Conservation (phyloP, 371 early-diverging fungal species). For the Mortierella sp. region DNA sequence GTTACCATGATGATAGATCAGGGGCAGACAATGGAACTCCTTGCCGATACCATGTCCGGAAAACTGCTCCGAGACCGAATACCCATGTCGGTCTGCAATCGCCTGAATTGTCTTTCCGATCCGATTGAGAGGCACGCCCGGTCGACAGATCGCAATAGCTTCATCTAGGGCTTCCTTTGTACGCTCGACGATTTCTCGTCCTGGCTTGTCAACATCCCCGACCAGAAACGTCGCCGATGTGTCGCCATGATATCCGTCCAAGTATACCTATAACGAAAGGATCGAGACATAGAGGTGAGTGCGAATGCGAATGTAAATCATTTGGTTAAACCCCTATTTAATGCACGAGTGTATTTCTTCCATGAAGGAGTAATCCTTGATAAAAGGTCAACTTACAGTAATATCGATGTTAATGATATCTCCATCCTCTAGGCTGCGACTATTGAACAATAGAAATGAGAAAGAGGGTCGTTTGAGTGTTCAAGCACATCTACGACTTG, state of each 20-base stretch:
- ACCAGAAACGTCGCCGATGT: constrained; percentile 88
- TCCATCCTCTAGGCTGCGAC: constrained; percentile 79
- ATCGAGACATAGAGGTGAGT: neutral
- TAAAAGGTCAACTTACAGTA: constrained; percentile 65
- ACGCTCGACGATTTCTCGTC: constrained; percentile 72
- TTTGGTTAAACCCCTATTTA: too few relatives aligned
- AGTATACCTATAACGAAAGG: constrained; percentile 66
- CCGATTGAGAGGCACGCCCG: constrained; percentile 77
- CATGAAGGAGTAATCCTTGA: neutral
- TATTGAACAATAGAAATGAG: constrained; percentile 2
- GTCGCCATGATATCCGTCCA: constrained; percentile 89
- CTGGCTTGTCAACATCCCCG: constrained; percentile 81
- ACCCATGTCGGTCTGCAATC: constrained; percentile 68
- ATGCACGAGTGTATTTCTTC: too few relatives aligned
- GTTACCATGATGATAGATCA: constrained; percentile 74
- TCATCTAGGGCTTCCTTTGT: constrained; percentile 80
- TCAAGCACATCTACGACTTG: too few relatives aligned
- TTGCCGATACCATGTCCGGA: constrained; percentile 93
- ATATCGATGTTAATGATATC: constrained; percentile 94
- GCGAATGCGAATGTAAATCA: too few relatives aligned
- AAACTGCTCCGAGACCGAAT: constrained; percentile 78
- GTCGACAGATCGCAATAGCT: constrained; percentile 83
- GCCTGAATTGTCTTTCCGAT: constrained; percentile 84
- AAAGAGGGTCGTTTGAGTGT: neutral
- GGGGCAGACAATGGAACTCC: constrained; percentile 74